A percentile compares a stretch with the other conserved stretches of the same genome.
phyloP scores from a whole-genome alignment of 1,139 yeast genomes.

The Geotrichum restrictum region DNA sequence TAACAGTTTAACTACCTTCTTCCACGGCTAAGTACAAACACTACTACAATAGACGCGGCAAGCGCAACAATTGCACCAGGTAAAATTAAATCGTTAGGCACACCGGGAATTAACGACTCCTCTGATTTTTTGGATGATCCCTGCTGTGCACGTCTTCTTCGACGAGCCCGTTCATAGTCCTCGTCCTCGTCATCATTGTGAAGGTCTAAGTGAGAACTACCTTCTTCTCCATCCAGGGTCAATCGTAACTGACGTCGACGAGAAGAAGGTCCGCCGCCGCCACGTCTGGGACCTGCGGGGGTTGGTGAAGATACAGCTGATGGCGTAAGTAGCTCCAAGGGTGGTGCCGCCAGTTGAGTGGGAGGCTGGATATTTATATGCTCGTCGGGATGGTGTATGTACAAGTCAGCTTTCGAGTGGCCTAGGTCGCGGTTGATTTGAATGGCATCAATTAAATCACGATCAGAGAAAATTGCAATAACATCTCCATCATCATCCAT shows the following conservation, averaged over 20 bases:
- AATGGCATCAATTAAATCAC: slow-evolving; percentile 70
- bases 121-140: slow-evolving; percentile 22
- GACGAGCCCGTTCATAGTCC: slow-evolving; percentile 17
- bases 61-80: slow-evolving; percentile 62
- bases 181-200: slow-evolving; percentile 10
- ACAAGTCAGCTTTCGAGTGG: slow-evolving; percentile 64
- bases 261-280: not conserved
- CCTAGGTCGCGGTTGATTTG: slow-evolving; percentile 49
- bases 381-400: slow-evolving; percentile 65
- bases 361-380: slow-evolving; percentile 33
- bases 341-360: slow-evolving; percentile 15
- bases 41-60: slow-evolving; percentile 57
- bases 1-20: too few relatives aligned
- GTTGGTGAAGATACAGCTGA: slow-evolving; percentile 16
- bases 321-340: slow-evolving; percentile 19
- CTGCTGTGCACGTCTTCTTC: slow-evolving; percentile 24
- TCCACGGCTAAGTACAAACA: slow-evolving; percentile 43
- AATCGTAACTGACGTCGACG: not conserved
- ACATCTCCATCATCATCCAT: slow-evolving; percentile 83
- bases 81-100: slow-evolving; percentile 56
- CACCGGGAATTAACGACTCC: slow-evolving; percentile 47
- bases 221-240: slow-evolving; percentile 10
- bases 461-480: slow-evolving; percentile 70
- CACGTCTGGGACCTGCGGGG: slow-evolving; percentile 11
- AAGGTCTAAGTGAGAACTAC: slow-evolving; percentile 4